These are phyloP conservation scores for Fusarium metavorans DNA, from an alignment of 2,329 filamentous ascomycete species.

Conservation along the genomic window DNA sequence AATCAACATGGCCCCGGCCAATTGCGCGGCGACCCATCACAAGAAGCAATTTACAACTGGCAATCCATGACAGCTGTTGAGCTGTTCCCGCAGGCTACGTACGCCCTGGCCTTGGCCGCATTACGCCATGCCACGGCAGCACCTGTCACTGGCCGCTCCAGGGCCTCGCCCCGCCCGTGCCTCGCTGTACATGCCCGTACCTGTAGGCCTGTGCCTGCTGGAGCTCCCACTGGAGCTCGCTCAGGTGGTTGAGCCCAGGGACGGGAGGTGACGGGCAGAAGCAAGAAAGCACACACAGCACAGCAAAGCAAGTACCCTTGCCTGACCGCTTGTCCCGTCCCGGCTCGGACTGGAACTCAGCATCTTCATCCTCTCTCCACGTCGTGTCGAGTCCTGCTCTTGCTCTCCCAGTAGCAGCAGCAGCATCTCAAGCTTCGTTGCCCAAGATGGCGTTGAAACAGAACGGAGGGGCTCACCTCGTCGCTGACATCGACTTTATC, in stretches of 20 bases:
- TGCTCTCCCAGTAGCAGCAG: background rate
- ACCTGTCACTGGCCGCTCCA: slow-evolving; percentile 12
- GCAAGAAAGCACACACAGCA: background rate
- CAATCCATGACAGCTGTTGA: background rate
- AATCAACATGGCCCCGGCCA: slow-evolving; percentile 15
- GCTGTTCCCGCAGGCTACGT: background rate
- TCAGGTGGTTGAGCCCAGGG: slow-evolving; percentile 33
- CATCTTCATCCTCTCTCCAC: slow-evolving; percentile 2
- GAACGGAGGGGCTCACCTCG: slow-evolving; percentile 38
- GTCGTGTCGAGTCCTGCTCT: background rate
- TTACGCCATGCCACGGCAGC: slow-evolving; percentile 11
- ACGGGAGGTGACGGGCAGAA: slow-evolving; percentile 6
- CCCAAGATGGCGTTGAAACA: slow-evolving; percentile 27
- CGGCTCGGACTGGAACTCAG: slow-evolving; percentile 6
- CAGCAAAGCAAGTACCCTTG: slow-evolving; percentile 15
- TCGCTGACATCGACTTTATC: slow-evolving; percentile 40
- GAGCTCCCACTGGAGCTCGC: slow-evolving; percentile 19
- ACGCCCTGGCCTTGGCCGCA: background rate
- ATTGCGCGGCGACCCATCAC: slow-evolving; percentile 16
- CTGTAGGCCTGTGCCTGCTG: slow-evolving; percentile 17
- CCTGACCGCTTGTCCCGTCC: slow-evolving; percentile 32
- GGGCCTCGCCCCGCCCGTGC: slow-evolving; percentile 6
- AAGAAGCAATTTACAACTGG: background rate
- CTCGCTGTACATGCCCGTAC: background rate
- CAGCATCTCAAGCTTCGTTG: background rate